phyloP scores from a whole-genome alignment of 225 moss, liverwort and hornwort genomes.

The Antitrichia curtipendula region DNA sequence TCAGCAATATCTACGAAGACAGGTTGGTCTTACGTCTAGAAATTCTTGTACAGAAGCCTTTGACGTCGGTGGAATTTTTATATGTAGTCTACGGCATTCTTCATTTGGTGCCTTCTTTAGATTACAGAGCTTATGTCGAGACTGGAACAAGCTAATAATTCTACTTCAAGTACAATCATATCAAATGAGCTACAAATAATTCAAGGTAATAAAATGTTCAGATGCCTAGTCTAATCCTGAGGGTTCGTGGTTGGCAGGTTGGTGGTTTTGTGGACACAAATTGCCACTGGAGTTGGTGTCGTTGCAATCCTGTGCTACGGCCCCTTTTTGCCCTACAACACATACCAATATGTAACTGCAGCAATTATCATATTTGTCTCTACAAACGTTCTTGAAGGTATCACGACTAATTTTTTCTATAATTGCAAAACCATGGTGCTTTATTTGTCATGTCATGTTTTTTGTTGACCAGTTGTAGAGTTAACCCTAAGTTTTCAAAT shows the following conservation, averaged over 20 bases:
- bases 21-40: constrained; percentile 32
- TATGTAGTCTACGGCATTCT: background rate
- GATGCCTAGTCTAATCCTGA: background rate
- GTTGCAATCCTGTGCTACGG: constrained; percentile 22
- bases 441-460: background rate
- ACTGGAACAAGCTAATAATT: background rate
- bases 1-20: constrained; percentile 82
- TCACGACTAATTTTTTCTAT: background rate
- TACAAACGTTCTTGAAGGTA: constrained; percentile 59
- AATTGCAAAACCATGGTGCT: background rate
- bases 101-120: background rate
- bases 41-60: background rate
- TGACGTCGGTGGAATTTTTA: background rate
- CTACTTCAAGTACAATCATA: background rate
- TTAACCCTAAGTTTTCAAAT: background rate
- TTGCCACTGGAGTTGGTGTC: constrained; percentile 39
- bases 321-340: constrained; percentile 18
- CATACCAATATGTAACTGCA: constrained; percentile 44
- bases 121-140: background rate
- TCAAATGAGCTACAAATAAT: background rate
- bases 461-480: background rate
- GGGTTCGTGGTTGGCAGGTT: constrained; percentile 19
- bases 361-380: constrained; percentile 54
- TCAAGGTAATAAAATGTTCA: background rate
- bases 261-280: constrained; percentile 50